phyloP scores from a whole-genome alignment of 495 filamentous ascomycete genomes.

The Aspergillus cristatus region DNA sequence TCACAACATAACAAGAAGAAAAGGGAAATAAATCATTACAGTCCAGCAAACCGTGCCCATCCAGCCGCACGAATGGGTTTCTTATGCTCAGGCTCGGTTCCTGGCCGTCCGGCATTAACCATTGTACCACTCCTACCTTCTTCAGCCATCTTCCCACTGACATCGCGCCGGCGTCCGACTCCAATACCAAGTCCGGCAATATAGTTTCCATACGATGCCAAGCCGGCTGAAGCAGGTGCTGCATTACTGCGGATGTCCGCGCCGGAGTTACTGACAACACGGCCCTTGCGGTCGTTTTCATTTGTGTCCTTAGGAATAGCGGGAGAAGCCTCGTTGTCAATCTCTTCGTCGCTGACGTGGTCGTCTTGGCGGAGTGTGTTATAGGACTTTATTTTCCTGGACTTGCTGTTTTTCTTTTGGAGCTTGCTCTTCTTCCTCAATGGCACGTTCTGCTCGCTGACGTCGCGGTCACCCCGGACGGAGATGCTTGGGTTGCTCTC shows the following conservation, averaged over 20 bases:
- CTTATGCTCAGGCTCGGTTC: constrained; percentile 2
- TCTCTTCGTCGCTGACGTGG: constrained; percentile 19
- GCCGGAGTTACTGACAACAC: constrained; percentile 45
- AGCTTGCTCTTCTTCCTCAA: constrained; percentile 22
- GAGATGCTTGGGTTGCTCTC: constrained; percentile 16
- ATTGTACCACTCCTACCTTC: constrained; percentile 55
- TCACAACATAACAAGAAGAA: background rate
- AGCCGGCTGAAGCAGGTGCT: constrained; percentile 27
- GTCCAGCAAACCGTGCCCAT: constrained; percentile 39
- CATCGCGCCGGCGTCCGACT: constrained; percentile 49
- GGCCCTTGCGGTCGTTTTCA: constrained; percentile 36
- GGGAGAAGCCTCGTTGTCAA: constrained; percentile 5
- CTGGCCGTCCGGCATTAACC: constrained; percentile 3
- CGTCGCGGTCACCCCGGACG: constrained; percentile 14
- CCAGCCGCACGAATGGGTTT: constrained; percentile 28
- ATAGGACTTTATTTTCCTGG: constrained; percentile 22
- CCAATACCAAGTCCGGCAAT: constrained; percentile 41
- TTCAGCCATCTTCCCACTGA: constrained; percentile 79
- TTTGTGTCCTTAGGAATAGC: constrained; percentile 14
- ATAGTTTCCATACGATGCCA: constrained; percentile 50
- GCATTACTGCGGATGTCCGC: constrained; percentile 20
- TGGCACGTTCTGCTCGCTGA: constrained; percentile 11
- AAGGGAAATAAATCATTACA: constrained; percentile 14
- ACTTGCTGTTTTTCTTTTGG: constrained; percentile 22
- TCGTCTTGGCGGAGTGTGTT: constrained; percentile 31